phyloP scores from a whole-genome alignment of 2,329 filamentous ascomycete genomes.

The Xylariomycetidae sp. region DNA sequence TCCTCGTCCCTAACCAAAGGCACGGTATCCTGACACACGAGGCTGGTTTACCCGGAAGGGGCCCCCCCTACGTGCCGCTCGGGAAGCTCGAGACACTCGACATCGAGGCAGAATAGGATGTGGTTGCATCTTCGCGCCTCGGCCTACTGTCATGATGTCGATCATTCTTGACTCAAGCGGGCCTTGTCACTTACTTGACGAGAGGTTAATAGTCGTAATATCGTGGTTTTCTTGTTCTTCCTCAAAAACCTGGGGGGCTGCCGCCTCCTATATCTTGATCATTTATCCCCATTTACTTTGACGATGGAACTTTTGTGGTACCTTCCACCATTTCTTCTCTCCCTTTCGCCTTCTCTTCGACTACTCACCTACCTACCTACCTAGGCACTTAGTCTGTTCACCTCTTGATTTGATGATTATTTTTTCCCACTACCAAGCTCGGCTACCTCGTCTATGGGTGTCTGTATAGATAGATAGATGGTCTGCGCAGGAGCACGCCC shows the following conservation, averaged over 20 bases:
- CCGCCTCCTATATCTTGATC: too few relatives aligned
- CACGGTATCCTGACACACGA: constrained; percentile 14
- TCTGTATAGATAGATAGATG: too few relatives aligned
- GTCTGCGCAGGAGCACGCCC: too few relatives aligned
- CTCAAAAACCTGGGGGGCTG: too few relatives aligned
- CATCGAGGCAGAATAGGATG: too few relatives aligned
- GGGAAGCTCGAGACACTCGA: too few relatives aligned
- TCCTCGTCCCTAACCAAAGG: neutral
- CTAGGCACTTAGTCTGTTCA: constrained; percentile 1
- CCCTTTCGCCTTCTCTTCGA: neutral
- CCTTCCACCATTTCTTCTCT: constrained; percentile 1
- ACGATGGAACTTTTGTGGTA: constrained; percentile 4
- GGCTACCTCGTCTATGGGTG: constrained; percentile 2
- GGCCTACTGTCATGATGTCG: too few relatives aligned
- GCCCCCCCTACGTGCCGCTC: constrained; percentile 6
- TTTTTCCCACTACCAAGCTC: neutral
- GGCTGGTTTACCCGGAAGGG: constrained; percentile 13
- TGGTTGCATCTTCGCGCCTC: too few relatives aligned
- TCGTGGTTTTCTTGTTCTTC: too few relatives aligned
- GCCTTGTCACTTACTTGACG: too few relatives aligned
- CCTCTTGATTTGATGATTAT: neutral
- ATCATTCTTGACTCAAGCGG: too few relatives aligned
- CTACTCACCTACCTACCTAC: neutral
- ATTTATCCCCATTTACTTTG: constrained; percentile 1
- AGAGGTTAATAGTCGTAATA: too few relatives aligned